phyloP scores from a whole-genome alignment of 176 grass and related monocot genomes.

The Dactylis glomerata region DNA sequence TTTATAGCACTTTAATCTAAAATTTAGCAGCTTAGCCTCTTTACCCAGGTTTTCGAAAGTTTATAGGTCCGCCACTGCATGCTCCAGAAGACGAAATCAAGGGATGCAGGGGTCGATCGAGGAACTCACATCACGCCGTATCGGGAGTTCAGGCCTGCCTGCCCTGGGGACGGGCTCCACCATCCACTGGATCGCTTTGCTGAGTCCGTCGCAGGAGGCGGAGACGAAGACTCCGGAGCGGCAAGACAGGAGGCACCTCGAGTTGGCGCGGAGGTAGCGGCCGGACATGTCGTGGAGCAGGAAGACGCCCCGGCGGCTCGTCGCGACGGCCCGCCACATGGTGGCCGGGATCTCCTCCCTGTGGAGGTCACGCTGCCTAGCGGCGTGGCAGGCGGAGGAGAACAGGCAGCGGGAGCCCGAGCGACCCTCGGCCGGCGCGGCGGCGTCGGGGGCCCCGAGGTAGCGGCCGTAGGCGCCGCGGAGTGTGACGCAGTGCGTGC shows the following conservation, averaged over 20 bases:
- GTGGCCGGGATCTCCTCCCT: neutral
- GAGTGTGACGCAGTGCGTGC: neutral
- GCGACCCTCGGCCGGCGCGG: too few species aligned
- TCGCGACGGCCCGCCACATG: neutral
- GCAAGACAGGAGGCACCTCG: neutral
- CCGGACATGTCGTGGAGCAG: neutral
- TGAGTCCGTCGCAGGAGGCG: neutral
- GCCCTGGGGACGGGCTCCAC: neutral
- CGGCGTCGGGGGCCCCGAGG: neutral
- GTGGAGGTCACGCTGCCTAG: neutral
- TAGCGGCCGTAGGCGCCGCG: conserved; percentile 4
- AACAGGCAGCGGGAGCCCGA: neutral
- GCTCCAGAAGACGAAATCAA: neutral
- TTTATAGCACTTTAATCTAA: too few species aligned
- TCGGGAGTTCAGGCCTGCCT: neutral
- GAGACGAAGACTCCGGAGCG: neutral
- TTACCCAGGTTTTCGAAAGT: too few species aligned
- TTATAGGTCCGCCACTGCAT: too few species aligned
- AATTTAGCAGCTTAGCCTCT: too few species aligned
- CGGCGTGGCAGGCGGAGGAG: neutral
- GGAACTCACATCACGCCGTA: neutral
- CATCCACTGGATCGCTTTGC: neutral
- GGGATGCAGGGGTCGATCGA: neutral
- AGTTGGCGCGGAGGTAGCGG: neutral
- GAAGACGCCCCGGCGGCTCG: neutral